Evolutionary conservation across 2,329 filamentous ascomycete genomes (phyloP), one percentile per base, ranked within the genome.

Genomic region (Helotiales sp.): DNA sequence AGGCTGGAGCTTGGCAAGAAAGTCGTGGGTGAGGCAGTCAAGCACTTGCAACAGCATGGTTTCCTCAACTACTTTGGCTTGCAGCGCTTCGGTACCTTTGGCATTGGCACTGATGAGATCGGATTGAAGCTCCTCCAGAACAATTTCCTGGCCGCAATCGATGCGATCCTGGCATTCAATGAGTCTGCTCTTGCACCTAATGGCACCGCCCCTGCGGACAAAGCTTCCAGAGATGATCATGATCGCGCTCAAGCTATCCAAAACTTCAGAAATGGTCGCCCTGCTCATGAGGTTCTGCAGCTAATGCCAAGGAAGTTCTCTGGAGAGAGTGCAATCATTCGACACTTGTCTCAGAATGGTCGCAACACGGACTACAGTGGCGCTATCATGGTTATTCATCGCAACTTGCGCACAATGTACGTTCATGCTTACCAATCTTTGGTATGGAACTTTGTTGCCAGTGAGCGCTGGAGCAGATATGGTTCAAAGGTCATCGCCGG

Each of bases 51-150:
- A 63, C 81, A 88, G 50, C 86, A 90, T 52, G 96, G 96, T 2
- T 99, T 96, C 83, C 89, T 99, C 80, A 99, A 99, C 80, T 99
- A 98, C 81, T 99, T 94, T 76, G 96, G 96, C 8, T 88, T 98
- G n/a, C 96, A 99, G 80, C 89, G 96, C 26, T 99, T 99, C 75
- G 96, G 96, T 30, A 95, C 93, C 0, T 95, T 96, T 78, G 83
- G 88, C 30, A 91, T 92, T 13, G 91, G 93, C 37, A 99, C 96
- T 0, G 93, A 98, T 75, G 86, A 90, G 47, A 83, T 97, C 59
- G 96, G 96, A 58, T 87, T 91, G 76, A 90, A 92, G 77, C 93
- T 99, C 76, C 85, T 99, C 0, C 86, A 92, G 72, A 90, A 87
- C 32, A 89, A 97, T 75, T 93, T 93, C 72, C 86, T 94, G 76